A percentile compares a stretch with the other conserved stretches of the same genome.
phyloP scores from a whole-genome alignment of 768 basidiomycete species.

The Suillus bovinus region DNA sequence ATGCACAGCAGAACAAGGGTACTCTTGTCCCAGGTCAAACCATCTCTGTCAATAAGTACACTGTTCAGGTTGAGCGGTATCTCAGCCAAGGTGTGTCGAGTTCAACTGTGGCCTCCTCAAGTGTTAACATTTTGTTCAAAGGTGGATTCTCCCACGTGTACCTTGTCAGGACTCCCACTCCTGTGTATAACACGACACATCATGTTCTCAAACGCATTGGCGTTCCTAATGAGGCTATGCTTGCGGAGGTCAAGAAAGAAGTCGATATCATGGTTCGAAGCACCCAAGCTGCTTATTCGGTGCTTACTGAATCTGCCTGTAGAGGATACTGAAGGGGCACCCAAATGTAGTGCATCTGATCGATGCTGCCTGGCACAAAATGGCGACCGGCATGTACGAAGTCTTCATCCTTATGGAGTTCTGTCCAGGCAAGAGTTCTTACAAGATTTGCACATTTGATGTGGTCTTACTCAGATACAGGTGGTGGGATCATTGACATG shows the following conservation, averaged over 20 bases:
- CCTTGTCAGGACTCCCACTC: slow-evolving; percentile 82
- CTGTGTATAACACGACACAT: slow-evolving; percentile 88
- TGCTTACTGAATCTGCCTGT: slow-evolving; percentile 32
- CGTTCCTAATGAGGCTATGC: slow-evolving; percentile 85
- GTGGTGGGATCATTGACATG: slow-evolving; percentile 99
- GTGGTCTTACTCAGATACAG: slow-evolving; percentile 38
- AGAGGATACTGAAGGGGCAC: slow-evolving; percentile 91
- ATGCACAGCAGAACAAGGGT: slow-evolving; percentile 52
- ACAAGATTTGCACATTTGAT: slow-evolving; percentile 1
- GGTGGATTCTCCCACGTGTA: slow-evolving; percentile 99
- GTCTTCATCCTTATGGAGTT: slow-evolving; percentile 99
- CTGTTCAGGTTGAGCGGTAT: slow-evolving; percentile 91
- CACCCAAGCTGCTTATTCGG: slow-evolving; percentile 14
- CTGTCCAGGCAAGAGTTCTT: slow-evolving; percentile 64
- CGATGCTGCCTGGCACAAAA: slow-evolving; percentile 88
- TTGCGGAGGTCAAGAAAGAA: slow-evolving; percentile 94
- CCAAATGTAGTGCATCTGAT: slow-evolving; percentile 96
- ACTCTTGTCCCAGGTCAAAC: slow-evolving; percentile 81
- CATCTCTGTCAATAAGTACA: slow-evolving; percentile 86
- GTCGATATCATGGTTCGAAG: slow-evolving; percentile 94
- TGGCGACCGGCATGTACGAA: slow-evolving; percentile 84
- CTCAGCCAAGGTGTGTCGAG: slow-evolving; percentile 79
- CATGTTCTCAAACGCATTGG: slow-evolving; percentile 98
- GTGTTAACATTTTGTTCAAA: slow-evolving; percentile 33
- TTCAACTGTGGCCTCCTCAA: slow-evolving; percentile 11